Evolutionary conservation across 2,329 filamentous ascomycete species (phyloP).

Genomic region (Nemania sp.): DNA sequence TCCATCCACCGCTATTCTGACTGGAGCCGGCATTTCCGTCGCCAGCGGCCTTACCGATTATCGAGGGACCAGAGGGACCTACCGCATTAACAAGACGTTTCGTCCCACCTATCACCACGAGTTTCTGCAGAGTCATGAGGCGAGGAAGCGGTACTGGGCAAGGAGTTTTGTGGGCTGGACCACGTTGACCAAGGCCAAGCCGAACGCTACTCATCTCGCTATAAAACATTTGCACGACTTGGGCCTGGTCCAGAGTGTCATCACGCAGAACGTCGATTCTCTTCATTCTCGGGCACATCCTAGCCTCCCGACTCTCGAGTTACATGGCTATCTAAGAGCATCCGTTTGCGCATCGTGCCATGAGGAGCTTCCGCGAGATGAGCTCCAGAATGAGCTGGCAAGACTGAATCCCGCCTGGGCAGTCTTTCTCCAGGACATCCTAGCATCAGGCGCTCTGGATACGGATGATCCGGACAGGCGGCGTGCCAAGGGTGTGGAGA

Average conservation of each 20-base stretch:
- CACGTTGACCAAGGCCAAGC: conserved; percentile 74
- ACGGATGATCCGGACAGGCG: conserved; percentile 76
- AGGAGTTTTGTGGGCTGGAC: conserved; percentile 93
- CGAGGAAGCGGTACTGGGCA: conserved; percentile 93
- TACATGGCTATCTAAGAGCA: conserved; percentile 87
- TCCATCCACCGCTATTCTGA: conserved; percentile 56
- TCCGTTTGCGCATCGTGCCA: conserved; percentile 81
- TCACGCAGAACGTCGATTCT: conserved; percentile 97
- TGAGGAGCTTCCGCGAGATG: conserved; percentile 69
- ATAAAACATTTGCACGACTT: conserved; percentile 72
- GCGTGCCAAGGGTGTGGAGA: conserved; percentile 70
- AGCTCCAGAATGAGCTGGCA: conserved; percentile 77
- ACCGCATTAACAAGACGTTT: conserved; percentile 87
- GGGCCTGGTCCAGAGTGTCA: conserved; percentile 74
- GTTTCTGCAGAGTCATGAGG: conserved; percentile 80
- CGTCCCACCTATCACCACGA: conserved; percentile 93
- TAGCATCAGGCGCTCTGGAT: conserved; percentile 74
- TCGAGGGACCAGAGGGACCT: conserved; percentile 85
- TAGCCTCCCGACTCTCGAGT: conserved; percentile 73
- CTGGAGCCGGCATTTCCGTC: conserved; percentile 91
- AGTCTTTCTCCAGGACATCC: conserved; percentile 71
- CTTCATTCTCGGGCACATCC: conserved; percentile 85
- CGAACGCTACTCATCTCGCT: conserved; percentile 80
- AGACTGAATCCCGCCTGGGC: conserved; percentile 86
- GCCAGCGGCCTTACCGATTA: conserved; percentile 94